A percentile compares a stretch with the other conserved stretches of the same genome.
These are phyloP conservation scores for Rhamnella rubrinervis DNA, from an alignment of 331 rosid species.

Conservation along the genomic window DNA sequence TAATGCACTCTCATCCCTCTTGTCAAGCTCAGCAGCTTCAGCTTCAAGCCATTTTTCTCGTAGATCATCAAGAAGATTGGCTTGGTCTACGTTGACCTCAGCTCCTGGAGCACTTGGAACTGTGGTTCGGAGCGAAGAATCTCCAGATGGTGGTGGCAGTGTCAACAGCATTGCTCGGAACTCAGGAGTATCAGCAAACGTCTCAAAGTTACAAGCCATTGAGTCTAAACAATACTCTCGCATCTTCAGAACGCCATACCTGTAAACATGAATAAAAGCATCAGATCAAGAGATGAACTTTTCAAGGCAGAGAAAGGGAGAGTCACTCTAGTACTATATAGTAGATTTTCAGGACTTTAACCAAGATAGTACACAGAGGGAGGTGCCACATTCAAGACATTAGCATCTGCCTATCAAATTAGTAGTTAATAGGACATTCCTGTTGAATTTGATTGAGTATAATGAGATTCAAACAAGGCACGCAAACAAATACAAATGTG, in stretches of 20 bases:
- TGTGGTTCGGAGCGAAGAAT: constrained; percentile 84
- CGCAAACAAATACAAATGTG: too few species aligned
- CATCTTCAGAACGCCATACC: constrained; percentile 87
- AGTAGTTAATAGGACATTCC: background rate
- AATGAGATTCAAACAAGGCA: too few species aligned
- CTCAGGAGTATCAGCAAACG: constrained; percentile 74
- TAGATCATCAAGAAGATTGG: constrained; percentile 85
- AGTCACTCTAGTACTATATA: background rate
- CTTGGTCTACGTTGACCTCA: constrained; percentile 57
- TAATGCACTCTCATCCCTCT: constrained; percentile 94
- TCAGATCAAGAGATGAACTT: background rate
- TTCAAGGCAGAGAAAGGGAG: background rate
- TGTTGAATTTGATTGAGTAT: too few species aligned
- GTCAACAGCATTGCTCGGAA: constrained; percentile 83
- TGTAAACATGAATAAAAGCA: constrained; percentile 15
- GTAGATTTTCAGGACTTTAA: background rate
- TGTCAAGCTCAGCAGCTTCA: constrained; percentile 93
- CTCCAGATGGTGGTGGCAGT: constrained; percentile 96
- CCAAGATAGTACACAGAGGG: background rate
- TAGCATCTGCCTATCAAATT: background rate
- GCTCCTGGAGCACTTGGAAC: constrained; percentile 92
- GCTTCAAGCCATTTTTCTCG: constrained; percentile 98
- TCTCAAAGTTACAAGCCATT: constrained; percentile 82
- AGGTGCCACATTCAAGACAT: background rate
- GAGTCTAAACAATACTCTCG: constrained; percentile 85